Conservation (phyloP, 1,284 basidiomycete species). For the Bondarzewia mesenterica region DNA sequence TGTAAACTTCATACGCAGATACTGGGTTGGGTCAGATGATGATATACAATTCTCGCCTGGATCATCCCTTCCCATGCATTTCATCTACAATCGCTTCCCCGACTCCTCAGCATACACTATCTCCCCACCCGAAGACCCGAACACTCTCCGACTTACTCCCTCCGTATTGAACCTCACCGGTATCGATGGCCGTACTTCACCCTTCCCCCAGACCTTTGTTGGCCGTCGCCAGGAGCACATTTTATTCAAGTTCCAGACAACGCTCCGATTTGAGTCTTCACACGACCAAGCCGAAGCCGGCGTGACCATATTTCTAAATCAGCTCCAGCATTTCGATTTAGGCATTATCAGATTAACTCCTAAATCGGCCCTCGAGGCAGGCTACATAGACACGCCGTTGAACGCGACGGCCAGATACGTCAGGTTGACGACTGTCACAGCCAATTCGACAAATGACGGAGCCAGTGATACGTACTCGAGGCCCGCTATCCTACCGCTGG, state of each 20-base stretch:
- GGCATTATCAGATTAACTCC: slow-evolving; percentile 17
- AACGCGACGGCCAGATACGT: background rate
- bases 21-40: slow-evolving; percentile 18
- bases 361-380: background rate
- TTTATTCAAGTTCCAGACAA: slow-evolving; percentile 10
- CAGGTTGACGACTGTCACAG: slow-evolving; percentile 4
- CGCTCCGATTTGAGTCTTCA: slow-evolving; percentile 14
- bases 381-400: background rate
- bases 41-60: slow-evolving; percentile 16
- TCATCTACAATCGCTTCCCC: slow-evolving; percentile 22
- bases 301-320: slow-evolving; percentile 21
- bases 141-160: slow-evolving; percentile 19
- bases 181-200: slow-evolving; percentile 13
- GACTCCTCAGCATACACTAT: slow-evolving; percentile 18
- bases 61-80: slow-evolving; percentile 19
- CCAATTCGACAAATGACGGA: slow-evolving; percentile 2
- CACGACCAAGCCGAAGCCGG: slow-evolving; percentile 20
- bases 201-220: slow-evolving; percentile 16
- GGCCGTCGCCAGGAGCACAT: slow-evolving; percentile 21
- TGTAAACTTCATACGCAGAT: slow-evolving; percentile 3
- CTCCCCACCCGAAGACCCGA: slow-evolving; percentile 17
- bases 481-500: slow-evolving; percentile 2
- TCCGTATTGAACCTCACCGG: slow-evolving; percentile 23
- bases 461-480: slow-evolving; percentile 3
- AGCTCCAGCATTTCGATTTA: slow-evolving; percentile 22